Evolutionary conservation across 768 basidiomycete species (phyloP), one percentile per base, ranked within the genome.

Genomic region (Calocybe cyanea): DNA sequence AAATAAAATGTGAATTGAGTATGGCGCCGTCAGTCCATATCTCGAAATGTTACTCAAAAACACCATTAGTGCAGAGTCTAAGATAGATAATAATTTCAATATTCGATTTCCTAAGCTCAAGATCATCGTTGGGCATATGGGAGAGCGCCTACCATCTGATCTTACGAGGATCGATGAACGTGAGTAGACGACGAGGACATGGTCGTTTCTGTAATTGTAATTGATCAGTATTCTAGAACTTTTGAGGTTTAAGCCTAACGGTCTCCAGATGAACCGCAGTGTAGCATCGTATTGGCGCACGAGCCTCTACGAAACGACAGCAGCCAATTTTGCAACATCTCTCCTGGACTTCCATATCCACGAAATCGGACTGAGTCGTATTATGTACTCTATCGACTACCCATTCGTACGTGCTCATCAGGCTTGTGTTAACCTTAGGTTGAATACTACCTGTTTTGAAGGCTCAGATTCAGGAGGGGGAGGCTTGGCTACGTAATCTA

Each of bases 141-240:
- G 71, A 7, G 71, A 72, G 50, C 62, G 71, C 13, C 62, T 71
- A 20, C 63, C 71, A 0, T 73, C 71, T 7, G 71, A 73, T 46
- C 56, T 73, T 1, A 52, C 60, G 42, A 63, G 71, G 14, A 70
- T 70, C 19, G 66, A 73, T 36, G 59, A 64, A 24, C 65, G 70
- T 71, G 41, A 34, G 64, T 57, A 13, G 37, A 17, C 13, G 10
- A 38, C n/a, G 18, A 18, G 28, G 18, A 6, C 25, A 9, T 39
- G 5, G 34, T 36, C 3, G 2, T 17, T 34, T 18, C 28, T 5
- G 19, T 17, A 45, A 2, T 2, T 0, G 5, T 21, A 21, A n/a
- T n/a, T 40, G 9, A n/a, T 39, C 21, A 20, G 6, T 6, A 18
- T 18, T n/a, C 9, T 41, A 72, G 70, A 67, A 43, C 61, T 71